Evolutionary conservation across 169 alveolate species (phyloP).

Genomic region (Theileria annulata): DNA sequence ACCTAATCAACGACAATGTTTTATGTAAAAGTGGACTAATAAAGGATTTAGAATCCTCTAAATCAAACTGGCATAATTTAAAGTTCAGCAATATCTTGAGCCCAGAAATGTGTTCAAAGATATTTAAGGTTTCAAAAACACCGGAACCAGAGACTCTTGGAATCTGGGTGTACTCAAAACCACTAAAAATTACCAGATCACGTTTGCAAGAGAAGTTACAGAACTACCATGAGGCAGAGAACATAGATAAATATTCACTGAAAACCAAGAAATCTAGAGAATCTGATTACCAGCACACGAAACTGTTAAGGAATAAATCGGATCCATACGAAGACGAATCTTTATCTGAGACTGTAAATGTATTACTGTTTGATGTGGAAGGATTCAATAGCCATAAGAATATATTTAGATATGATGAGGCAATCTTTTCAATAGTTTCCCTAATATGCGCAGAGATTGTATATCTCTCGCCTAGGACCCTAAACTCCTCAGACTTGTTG

Average conservation of each 20-base stretch:
- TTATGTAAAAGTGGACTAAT: slow-evolving; percentile 27
- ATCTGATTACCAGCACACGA: slow-evolving; percentile 5
- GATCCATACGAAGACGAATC: slow-evolving; percentile 24
- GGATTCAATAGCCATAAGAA: slow-evolving; percentile 75
- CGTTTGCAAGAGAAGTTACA: slow-evolving; percentile 36
- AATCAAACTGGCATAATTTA: background rate
- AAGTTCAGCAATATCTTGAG: background rate
- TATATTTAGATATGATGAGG: slow-evolving; percentile 72
- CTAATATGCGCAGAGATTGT: slow-evolving; percentile 72
- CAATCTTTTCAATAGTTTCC: slow-evolving; percentile 70
- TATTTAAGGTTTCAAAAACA: slow-evolving; percentile 64
- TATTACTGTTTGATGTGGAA: slow-evolving; percentile 74
- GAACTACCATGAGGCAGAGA: slow-evolving; percentile 47
- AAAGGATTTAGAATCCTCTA: slow-evolving; percentile 2
- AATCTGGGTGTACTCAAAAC: slow-evolving; percentile 79
- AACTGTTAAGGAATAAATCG: slow-evolving; percentile 42
- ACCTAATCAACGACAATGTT: slow-evolving; percentile 70
- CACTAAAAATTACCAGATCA: slow-evolving; percentile 57
- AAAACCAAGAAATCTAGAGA: slow-evolving; percentile 35
- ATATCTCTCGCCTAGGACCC: slow-evolving; percentile 67
- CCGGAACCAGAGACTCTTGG: slow-evolving; percentile 74
- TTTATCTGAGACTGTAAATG: slow-evolving; percentile 60
- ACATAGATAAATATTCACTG: slow-evolving; percentile 8
- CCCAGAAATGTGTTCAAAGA: slow-evolving; percentile 29
- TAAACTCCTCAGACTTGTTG: slow-evolving; percentile 66